Evolutionary conservation across 2,329 filamentous ascomycete species (phyloP).

Genomic region (Aureobasidium sp.): DNA sequence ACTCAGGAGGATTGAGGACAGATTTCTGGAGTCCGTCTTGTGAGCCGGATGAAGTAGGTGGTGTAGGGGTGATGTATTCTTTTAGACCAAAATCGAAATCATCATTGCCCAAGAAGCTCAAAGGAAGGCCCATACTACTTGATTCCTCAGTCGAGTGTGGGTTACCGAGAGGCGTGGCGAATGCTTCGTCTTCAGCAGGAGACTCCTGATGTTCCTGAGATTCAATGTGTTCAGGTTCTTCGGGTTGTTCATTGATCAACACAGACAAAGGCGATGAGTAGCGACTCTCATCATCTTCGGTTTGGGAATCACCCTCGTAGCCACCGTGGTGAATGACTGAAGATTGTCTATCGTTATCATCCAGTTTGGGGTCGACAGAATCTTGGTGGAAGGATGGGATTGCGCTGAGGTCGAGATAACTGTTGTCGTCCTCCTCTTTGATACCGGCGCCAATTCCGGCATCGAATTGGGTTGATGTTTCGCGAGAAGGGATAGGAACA

Average conservation of each 20-base stretch:
- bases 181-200: slow-evolving; percentile 6
- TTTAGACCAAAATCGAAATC: slow-evolving; percentile 50
- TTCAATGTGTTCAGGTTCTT: slow-evolving; percentile 7
- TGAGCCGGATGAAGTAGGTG: not conserved
- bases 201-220: slow-evolving; percentile 15
- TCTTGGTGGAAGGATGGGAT: slow-evolving; percentile 44
- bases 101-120: slow-evolving; percentile 42
- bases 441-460: slow-evolving; percentile 57
- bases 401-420: slow-evolving; percentile 57
- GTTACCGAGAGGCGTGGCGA: slow-evolving; percentile 7
- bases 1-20: slow-evolving; percentile 1
- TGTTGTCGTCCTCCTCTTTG: slow-evolving; percentile 52
- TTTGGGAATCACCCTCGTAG: slow-evolving; percentile 29
- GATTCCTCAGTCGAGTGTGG: slow-evolving; percentile 10
- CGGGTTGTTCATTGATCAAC: not conserved
- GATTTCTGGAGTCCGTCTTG: slow-evolving; percentile 2
- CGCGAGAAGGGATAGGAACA: slow-evolving; percentile 79
- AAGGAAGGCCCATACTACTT: slow-evolving; percentile 39
- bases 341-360: slow-evolving; percentile 39
- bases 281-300: slow-evolving; percentile 43
- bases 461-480: slow-evolving; percentile 56
- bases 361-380: slow-evolving; percentile 33
- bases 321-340: slow-evolving; percentile 52
- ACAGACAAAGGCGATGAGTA: slow-evolving; percentile 38
- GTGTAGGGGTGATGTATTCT: slow-evolving; percentile 42